Evolutionary conservation across 805 yeast species (phyloP).

Genomic region (Suhomyces tanzawaensis): DNA sequence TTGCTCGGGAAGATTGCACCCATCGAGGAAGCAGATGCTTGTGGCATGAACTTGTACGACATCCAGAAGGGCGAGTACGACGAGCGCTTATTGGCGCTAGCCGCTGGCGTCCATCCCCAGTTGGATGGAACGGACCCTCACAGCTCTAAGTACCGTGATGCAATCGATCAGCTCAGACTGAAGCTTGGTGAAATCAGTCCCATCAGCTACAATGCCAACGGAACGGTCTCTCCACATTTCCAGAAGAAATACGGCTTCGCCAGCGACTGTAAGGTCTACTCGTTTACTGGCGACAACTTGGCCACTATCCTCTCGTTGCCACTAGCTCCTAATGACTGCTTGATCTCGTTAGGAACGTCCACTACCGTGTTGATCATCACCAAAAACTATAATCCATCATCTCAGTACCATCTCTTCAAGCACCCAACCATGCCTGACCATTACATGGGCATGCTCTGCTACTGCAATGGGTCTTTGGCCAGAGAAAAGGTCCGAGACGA

Average conservation of each 20-base stretch:
- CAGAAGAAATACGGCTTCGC: constrained; percentile 61
- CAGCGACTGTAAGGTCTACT: constrained; percentile 55
- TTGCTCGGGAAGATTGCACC: constrained; percentile 61
- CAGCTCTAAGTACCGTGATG: constrained; percentile 18
- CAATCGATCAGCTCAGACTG: constrained; percentile 38
- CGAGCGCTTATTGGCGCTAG: constrained; percentile 52
- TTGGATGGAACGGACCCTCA: constrained; percentile 34
- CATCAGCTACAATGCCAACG: constrained; percentile 49
- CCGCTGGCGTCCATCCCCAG: constrained; percentile 49
- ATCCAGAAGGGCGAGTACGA: constrained; percentile 55
- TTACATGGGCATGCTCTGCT: constrained; percentile 94
- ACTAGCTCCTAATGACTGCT: constrained; percentile 67
- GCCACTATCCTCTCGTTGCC: constrained; percentile 87
- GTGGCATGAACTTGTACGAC: constrained; percentile 91
- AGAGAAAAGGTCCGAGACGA: constrained; percentile 72
- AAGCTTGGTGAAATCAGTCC: constrained; percentile 57
- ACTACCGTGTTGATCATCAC: constrained; percentile 85
- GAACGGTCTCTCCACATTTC: constrained; percentile 59
- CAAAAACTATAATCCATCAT: constrained; percentile 70
- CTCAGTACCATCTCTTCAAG: constrained; percentile 78
- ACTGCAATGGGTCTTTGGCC: constrained; percentile 87
- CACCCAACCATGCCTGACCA: constrained; percentile 78
- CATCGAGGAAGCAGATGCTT: constrained; percentile 82
- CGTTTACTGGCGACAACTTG: constrained; percentile 89
- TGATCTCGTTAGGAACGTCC: constrained; percentile 87